Evolutionary conservation across 2,329 filamentous ascomycete species (phyloP).

Genomic region (Teratosphaeria gauchensis): DNA sequence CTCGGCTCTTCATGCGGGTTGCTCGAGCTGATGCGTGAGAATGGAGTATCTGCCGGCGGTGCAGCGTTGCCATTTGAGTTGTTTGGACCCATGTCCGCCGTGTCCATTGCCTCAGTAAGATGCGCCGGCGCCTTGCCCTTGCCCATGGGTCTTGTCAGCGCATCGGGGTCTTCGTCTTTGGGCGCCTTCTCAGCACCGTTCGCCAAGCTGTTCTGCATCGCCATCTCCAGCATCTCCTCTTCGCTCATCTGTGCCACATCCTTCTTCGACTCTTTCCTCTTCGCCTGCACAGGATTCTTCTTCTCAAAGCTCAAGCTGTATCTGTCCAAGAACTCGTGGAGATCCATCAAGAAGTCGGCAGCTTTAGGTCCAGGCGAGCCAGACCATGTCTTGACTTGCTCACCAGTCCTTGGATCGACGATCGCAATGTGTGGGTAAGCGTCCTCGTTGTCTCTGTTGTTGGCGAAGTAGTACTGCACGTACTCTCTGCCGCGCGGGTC

Average conservation of each 20-base stretch:
- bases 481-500: conserved; percentile 71
- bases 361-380: conserved; percentile 68
- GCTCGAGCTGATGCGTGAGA: conserved; percentile 61
- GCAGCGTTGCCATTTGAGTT: conserved; percentile 5
- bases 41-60: conserved; percentile 32
- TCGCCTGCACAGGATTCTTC: conserved; percentile 83
- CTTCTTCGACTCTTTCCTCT: conserved; percentile 56
- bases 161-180: conserved; percentile 72
- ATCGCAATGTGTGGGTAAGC: conserved; percentile 95
- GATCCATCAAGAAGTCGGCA: conserved; percentile 76
- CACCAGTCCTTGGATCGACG: conserved; percentile 87
- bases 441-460: conserved; percentile 64
- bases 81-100: conserved; percentile 14
- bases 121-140: conserved; percentile 46
- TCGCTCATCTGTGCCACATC: conserved; percentile 87
- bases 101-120: conserved; percentile 20
- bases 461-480: conserved; percentile 78
- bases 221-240: conserved; percentile 94
- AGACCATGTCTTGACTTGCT: conserved; percentile 95
- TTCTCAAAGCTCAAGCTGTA: conserved; percentile 82
- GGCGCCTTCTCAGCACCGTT: conserved; percentile 36
- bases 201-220: conserved; percentile 76
- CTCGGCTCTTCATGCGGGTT: conserved; percentile 68
- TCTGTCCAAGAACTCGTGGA: conserved; percentile 92
- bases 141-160: conserved; percentile 58